Percentiles rank a stretch among this genome's conserved stretches.
Evolutionary conservation across 768 basidiomycete genomes (phyloP).

Genomic region (Lentinula lateritia): DNA sequence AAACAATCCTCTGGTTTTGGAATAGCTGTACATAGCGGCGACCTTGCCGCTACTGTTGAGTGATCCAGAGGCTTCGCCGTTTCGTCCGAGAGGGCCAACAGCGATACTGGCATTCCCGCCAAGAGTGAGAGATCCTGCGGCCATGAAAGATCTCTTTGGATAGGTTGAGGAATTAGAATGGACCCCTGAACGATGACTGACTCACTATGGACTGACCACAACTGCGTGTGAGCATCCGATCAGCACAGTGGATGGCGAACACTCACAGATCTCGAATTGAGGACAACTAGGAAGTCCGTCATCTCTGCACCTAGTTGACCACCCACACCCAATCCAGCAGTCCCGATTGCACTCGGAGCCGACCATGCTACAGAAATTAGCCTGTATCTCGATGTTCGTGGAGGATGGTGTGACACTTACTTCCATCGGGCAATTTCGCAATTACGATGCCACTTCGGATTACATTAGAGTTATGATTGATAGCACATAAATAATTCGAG

Average conservation of each 20-base stretch:
- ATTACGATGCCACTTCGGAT: conserved; percentile 89
- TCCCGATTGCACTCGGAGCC: conserved; percentile 91
- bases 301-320: conserved; percentile 80
- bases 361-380: conserved; percentile 65
- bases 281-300: conserved; percentile 86
- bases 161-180: conserved; percentile 8
- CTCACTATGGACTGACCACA: too few species aligned
- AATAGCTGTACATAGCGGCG: conserved; percentile 94
- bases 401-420: conserved; percentile 39
- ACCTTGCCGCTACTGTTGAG: conserved; percentile 81
- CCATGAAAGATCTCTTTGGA: conserved; percentile 79
- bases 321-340: conserved; percentile 81
- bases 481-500: conserved; percentile 45
- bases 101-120: conserved; percentile 90
- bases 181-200: too few species aligned
- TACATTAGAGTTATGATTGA: conserved; percentile 40
- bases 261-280: conserved; percentile 76
- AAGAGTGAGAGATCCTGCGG: conserved; percentile 83
- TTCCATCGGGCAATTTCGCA: conserved; percentile 72
- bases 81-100: conserved; percentile 89
- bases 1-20: conserved; percentile 89
- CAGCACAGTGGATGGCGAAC: too few species aligned
- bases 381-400: not conserved
- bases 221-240: too few species aligned
- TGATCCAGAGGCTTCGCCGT: conserved; percentile 84